phyloP scores from a whole-genome alignment of 1,284 basidiomycete species.

The Fomitopsis schrenkii region DNA sequence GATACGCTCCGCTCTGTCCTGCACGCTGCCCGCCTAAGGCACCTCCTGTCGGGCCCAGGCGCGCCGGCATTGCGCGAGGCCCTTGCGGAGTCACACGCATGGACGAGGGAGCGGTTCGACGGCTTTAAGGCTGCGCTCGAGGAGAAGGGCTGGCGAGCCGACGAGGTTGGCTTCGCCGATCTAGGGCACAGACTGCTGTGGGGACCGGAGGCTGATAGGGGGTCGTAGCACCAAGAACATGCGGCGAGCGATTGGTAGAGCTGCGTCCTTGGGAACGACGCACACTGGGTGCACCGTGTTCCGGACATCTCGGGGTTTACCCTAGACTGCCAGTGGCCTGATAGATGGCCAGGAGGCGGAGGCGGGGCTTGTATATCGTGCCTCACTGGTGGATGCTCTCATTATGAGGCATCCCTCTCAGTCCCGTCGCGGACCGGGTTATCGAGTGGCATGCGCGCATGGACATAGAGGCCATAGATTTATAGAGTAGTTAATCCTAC shows the following conservation, averaged over 20 bases:
- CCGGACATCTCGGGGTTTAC: neutral
- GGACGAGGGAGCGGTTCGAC: conserved; percentile 15
- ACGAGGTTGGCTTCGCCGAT: conserved; percentile 28
- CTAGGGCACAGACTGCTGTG: conserved; percentile 25
- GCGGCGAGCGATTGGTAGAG: neutral
- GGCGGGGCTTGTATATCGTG: neutral
- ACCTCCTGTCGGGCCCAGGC: conserved; percentile 2
- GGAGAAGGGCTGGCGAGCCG: conserved; percentile 24
- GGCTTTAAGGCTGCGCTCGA: conserved; percentile 21
- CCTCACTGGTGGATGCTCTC: neutral
- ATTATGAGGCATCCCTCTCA: neutral
- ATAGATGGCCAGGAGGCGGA: neutral
- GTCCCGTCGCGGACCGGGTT: neutral
- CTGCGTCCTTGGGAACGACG: neutral
- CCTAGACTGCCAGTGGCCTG: neutral
- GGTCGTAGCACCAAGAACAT: neutral
- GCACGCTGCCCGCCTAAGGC: conserved; percentile 23
- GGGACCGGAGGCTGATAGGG: conserved; percentile 13
- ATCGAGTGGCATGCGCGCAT: neutral
- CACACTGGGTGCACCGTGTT: neutral
- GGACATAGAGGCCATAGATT: neutral
- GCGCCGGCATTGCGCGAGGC: conserved; percentile 7
- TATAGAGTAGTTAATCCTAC: too few species aligned
- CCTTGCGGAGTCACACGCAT: conserved; percentile 14
- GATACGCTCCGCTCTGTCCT: conserved; percentile 25